Evolutionary conservation across 352 stramenopile genomes (phyloP).

Genomic region (Globisporangium uncinulatum): DNA sequence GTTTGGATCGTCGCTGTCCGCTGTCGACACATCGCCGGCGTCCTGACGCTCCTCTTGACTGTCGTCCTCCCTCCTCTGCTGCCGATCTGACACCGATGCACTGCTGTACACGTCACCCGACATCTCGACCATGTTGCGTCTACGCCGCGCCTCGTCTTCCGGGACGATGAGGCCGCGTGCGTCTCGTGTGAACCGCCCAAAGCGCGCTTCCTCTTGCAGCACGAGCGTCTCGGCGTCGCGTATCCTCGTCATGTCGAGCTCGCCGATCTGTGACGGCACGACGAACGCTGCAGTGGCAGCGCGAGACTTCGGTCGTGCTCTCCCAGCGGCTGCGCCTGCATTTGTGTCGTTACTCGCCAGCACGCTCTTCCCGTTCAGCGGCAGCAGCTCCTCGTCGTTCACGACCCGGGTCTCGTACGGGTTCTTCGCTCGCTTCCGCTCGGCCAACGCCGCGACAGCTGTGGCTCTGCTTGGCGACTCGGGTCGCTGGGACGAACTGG

Average conservation of each 20-base stretch:
- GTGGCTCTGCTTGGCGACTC: conserved; percentile 4
- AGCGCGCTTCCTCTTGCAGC: conserved; percentile 61
- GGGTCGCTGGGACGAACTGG: not conserved
- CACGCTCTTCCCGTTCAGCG: conserved; percentile 11
- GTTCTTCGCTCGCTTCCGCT: conserved; percentile 62
- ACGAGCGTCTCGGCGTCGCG: conserved; percentile 58
- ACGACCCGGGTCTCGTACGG: conserved; percentile 81
- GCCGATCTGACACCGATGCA: not conserved
- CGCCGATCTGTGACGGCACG: conserved; percentile 66
- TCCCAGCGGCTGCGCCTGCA: conserved; percentile 7
- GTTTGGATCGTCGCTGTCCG: not conserved
- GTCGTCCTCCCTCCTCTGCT: not conserved
- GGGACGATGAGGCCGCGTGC: conserved; percentile 65
- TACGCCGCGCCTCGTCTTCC: conserved; percentile 43
- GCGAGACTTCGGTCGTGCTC: conserved; percentile 7
- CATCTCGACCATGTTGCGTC: conserved; percentile 52
- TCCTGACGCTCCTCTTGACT: conserved; percentile 7
- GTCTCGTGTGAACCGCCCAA: conserved; percentile 62
- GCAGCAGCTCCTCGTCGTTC: conserved; percentile 80
- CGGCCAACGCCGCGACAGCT: conserved; percentile 27
- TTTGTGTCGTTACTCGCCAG: not conserved
- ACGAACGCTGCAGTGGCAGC: conserved; percentile 7
- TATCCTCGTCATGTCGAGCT: conserved; percentile 82
- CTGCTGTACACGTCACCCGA: conserved; percentile 37
- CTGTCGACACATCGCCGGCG: not conserved